Evolutionary conservation across 305 asterid species (phyloP), one percentile per base, ranked within the genome.

Genomic region (Withania somnifera): DNA sequence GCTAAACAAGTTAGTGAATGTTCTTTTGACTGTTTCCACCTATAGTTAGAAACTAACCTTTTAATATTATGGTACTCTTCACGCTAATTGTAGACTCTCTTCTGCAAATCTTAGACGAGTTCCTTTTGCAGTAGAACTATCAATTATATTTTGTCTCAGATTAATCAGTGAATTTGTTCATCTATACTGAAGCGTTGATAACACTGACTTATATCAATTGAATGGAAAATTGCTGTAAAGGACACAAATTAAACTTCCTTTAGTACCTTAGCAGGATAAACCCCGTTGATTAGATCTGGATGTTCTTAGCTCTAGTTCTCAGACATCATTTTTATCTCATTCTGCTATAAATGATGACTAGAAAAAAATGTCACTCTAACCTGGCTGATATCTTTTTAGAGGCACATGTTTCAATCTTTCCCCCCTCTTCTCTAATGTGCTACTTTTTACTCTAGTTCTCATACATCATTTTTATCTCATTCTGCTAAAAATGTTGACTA

Each of bases 381-480:
- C 36, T 24, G 19, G 63, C 9, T 0, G 45, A 50, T 8, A n/a
- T 10, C 17, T 9, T 45, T 7, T 34, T 11, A 20, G 19, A 36
- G 6, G 53, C 15, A 34, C 38, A 19, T 42, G 45, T 64, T 85
- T 77, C 40, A 34, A 54, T 26, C 17, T 45, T 45, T 71, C 24
- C 22, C 1, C 15, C 79, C 3, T 26, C 45, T 50, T 50, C 61
- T 26, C 79, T 47, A 8, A 75, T 17, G 61, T 28, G 10, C 26
- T 75, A 50, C 9, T 75, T 60, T 78, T 82, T 14, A 34, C 91
- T n/a, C n/a, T n/a, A n/a, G n/a, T n/a, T n/a, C n/a, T n/a, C n/a
- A n/a, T n/a, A n/a, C n/a, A 45, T 71, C 78, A 22, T 24, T 45
- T 42, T 6, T 22, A 14, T 42, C 22, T 38, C 32, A 11, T 22